phyloP scores from a whole-genome alignment of 2,329 filamentous ascomycete species.

The Arthrobotrys entomopaga region DNA sequence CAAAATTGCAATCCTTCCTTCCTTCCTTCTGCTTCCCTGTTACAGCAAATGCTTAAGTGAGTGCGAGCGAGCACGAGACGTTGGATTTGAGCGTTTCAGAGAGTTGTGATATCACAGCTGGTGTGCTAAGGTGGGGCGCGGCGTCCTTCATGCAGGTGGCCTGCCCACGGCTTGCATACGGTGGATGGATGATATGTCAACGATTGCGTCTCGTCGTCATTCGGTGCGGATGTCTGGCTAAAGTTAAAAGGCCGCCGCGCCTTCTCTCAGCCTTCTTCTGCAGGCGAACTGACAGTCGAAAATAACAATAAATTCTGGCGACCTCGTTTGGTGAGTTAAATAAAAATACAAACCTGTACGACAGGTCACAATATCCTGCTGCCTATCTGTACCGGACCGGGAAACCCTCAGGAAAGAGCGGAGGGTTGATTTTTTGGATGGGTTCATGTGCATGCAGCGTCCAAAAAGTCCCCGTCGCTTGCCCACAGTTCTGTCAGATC shows the following conservation, averaged over 20 bases:
- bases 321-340: background rate
- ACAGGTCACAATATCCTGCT: background rate
- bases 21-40: background rate
- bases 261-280: constrained; percentile 2
- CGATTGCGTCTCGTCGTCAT: constrained; percentile 25
- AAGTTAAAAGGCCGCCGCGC: constrained; percentile 8
- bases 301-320: too few relatives aligned
- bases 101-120: constrained; percentile 31
- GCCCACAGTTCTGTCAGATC: constrained; percentile 24
- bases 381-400: too few relatives aligned
- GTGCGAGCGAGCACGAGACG: constrained; percentile 35
- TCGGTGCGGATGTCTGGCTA: constrained; percentile 18
- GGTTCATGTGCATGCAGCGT: constrained; percentile 39
- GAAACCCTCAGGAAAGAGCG: background rate
- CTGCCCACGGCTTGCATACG: constrained; percentile 20
- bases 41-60: background rate
- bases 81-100: constrained; percentile 13
- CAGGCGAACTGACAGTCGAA: too few relatives aligned
- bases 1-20: background rate
- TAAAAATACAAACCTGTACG: background rate
- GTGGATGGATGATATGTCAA: constrained; percentile 7
- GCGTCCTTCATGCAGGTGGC: constrained; percentile 29
- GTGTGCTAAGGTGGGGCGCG: constrained; percentile 26
- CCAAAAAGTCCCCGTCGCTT: constrained; percentile 54
- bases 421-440: constrained; percentile 10